Evolutionary conservation across 2,329 filamentous ascomycete genomes (phyloP), one percentile per base, ranked within the genome.

Genomic region (Neofusicoccum parvum): DNA sequence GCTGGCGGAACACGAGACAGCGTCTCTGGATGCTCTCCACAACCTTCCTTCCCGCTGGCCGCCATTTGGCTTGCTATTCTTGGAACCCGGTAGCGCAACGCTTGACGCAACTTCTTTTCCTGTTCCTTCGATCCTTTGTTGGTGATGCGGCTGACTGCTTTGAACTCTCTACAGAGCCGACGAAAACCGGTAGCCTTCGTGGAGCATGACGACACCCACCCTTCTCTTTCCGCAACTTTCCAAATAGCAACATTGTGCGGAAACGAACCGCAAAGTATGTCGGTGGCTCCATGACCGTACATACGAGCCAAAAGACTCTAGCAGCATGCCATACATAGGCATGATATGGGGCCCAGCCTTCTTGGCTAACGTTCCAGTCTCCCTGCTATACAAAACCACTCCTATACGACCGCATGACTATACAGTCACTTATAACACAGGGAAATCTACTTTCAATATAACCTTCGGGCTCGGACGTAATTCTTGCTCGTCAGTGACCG

Each of bases 1-100:
- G 56, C 43, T 60, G 56, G 43, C 43, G 56, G 56, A 48, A 60
- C 43, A 60, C 56, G 56, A 60, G 32, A 5, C n/a, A 2, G 17
- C 23, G 12, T 27, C 32, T n/a, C 23, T 34, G 41, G 20, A 15
- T 56, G 36, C 17, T 59, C 15, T 5, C 27, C 23, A 4, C n/a
- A 39, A n/a, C 39, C 36, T 20, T 39, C 5, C 32, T 37, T n/a
- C 34, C 32, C 56, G 23, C 39, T 12, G 23, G 54, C 36, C 27
- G 39, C 39, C 23, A n/a, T 46, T 17, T 12, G 14, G 39, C 27
- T 37, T 23, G 6, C 54, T 60, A 60, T 60, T 60, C 43, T 60
- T 60, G 32, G 56, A 23, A 5, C 41, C 27, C 17, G 32, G 27
- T 34, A 48, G n/a, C n/a, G 34, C 14, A n/a, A 46, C 39, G 39